Evolutionary conservation across 164 flowering plant species (phyloP).

Genomic region (Liquidambar formosana): DNA sequence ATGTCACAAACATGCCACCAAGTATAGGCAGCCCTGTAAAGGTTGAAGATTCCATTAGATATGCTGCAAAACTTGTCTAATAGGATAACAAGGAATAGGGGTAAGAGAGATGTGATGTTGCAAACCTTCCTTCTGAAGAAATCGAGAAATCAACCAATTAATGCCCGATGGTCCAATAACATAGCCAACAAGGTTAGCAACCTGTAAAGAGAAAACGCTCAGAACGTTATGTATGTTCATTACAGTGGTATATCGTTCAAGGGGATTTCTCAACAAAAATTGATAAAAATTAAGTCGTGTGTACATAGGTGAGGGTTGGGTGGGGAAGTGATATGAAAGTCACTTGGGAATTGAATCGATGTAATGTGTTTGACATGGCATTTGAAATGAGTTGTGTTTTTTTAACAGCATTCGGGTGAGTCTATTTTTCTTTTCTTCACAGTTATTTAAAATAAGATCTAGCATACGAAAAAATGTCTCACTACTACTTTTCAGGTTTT

Average conservation of each 20-base stretch:
- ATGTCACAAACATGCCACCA: slow-evolving; percentile 67
- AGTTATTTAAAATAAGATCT: too few species aligned
- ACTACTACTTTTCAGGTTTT: too few species aligned
- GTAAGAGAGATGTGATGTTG: neutral
- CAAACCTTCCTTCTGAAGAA: slow-evolving; percentile 72
- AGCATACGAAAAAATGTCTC: too few species aligned
- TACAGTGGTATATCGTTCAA: neutral
- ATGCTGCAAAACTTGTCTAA: neutral
- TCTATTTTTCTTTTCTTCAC: too few species aligned
- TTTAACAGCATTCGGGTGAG: too few species aligned
- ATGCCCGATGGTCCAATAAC: slow-evolving; percentile 89
- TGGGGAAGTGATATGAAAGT: too few species aligned
- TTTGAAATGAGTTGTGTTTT: too few species aligned
- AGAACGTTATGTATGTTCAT: neutral
- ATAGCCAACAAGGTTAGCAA: slow-evolving; percentile 91
- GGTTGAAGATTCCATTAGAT: slow-evolving; percentile 11
- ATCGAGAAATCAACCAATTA: slow-evolving; percentile 65
- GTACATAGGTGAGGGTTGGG: too few species aligned
- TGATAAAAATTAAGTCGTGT: too few species aligned
- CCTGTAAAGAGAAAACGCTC: slow-evolving; percentile 42
- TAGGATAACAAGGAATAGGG: neutral
- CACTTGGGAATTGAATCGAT: too few species aligned
- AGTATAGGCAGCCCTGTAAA: slow-evolving; percentile 69
- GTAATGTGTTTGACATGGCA: too few species aligned
- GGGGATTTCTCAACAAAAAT: neutral